These are phyloP conservation scores for Backusella macrospora DNA, from an alignment of 192 early-diverging fungal species.

Conservation along the genomic window DNA sequence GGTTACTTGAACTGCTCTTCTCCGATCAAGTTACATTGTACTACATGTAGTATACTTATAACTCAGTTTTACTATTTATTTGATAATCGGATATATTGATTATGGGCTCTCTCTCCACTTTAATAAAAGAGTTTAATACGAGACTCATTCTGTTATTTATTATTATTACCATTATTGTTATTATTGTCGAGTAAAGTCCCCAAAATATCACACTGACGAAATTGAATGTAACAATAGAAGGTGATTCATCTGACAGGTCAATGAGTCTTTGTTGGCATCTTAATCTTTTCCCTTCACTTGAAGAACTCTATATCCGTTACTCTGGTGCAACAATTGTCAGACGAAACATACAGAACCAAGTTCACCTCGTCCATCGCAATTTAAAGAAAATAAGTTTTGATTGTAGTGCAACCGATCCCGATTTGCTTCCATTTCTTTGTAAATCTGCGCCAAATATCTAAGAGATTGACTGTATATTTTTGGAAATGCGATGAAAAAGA, in stretches of 20 bases:
- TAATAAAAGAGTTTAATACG: no score
- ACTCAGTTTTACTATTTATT: no score
- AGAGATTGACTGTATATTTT: not conserved
- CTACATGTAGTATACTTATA: no score
- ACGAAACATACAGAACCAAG: not conserved
- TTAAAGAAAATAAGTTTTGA: not conserved
- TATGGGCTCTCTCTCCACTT: no score
- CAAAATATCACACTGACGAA: no score
- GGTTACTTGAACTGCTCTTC: no score
- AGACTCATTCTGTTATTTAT: no score
- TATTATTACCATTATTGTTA: no score
- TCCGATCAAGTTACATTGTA: no score
- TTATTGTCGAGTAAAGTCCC: no score
- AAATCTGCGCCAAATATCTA: not conserved
- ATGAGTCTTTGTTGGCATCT: not conserved
- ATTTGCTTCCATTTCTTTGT: not conserved
- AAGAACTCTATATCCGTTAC: not conserved
- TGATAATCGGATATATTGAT: no score
- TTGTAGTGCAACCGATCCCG: not conserved
- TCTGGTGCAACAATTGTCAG: not conserved
- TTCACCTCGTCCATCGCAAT: not conserved
- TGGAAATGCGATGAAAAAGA: constrained; percentile 10
- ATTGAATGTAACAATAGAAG: not conserved
- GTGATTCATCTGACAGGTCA: not conserved
- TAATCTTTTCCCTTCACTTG: not conserved